Base-by-base conservation (phyloP, 2,329 filamentous ascomycete species). In the Pseudogymnoascus sp. region DNA sequence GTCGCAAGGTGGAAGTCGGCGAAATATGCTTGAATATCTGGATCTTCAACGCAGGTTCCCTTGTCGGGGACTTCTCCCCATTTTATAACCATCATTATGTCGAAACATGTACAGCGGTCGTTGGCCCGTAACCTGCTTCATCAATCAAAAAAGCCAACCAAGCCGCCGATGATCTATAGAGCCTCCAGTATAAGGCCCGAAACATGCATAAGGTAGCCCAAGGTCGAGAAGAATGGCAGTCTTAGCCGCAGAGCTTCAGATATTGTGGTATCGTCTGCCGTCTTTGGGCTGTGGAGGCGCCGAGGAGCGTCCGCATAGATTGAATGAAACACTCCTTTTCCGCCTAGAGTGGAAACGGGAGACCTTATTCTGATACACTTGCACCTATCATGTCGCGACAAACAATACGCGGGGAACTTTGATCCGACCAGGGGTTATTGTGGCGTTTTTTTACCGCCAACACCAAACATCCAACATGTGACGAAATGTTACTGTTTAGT, bases 291-390 rank as follows among this genome's bases (percentile, higher is more conserved):
- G 30, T 25, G 47, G 47, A 53, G 25, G 25, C 47, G 25, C 47
- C 47, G 47, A 53, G 47, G 9, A 53, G 25, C 28, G 25, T 53
- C 47, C 47, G 47, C 47, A 53, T 53, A 53, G 47, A 53, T 53
- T 53, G 47, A 28, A 53, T 53, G 47, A 53, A 53, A 18, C 47
- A 18, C 8, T 6, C 1, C 43, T n/a, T 53, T 33, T n/a, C 33
- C 47, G 47, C 28, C 12, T 53, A 28, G 18, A 6, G 20, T 53
- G 28, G 47, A 33, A 33, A 7, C n/a, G 25, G 47, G 18, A 4
- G 47, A 33, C 47, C n/a, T 53, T 53, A 53, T 33, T 53, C n/a
- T 53, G 28, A 53, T 28, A 1, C 20, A 4, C 5, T 18, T 11
- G 25, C 9, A 53, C 47, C 47, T 33, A 53, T 53, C 47, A 53